A percentile compares a stretch with the other conserved stretches of the same genome.
These are phyloP conservation scores for Naganishia sp. DNA, from an alignment of 1,284 basidiomycete genomes.

Conservation along the genomic window DNA sequence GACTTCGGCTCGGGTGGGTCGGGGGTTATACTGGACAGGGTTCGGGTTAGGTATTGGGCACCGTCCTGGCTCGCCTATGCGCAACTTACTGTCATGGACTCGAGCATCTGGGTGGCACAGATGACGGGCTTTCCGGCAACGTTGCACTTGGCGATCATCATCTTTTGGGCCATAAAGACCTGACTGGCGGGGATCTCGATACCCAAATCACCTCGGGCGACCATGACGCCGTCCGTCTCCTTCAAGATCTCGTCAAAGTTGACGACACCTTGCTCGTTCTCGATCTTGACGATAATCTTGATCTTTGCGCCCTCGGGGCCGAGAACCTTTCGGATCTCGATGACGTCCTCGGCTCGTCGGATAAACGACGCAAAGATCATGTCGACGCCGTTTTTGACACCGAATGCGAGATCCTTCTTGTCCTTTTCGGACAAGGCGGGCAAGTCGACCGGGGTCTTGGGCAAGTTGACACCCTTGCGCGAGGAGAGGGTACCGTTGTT, in stretches of 20 bases:
- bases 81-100: conserved; percentile 86
- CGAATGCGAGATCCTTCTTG: conserved; percentile 90
- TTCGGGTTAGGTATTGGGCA: neutral
- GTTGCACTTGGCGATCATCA: conserved; percentile 99
- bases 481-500: conserved; percentile 94
- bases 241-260: conserved; percentile 97
- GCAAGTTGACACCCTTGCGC: conserved; percentile 98
- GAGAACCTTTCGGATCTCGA: conserved; percentile 84
- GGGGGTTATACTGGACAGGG: conserved; percentile 76
- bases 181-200: conserved; percentile 98
- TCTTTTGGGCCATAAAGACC: conserved; percentile 97
- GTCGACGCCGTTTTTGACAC: conserved; percentile 96
- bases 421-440: conserved; percentile 98
- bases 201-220: conserved; percentile 95
- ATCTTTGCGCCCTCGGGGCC: conserved; percentile 88
- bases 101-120: conserved; percentile 99
- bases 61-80: neutral
- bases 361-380: conserved; percentile 99
- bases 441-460: conserved; percentile 96
- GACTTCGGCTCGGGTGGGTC: conserved; percentile 93
- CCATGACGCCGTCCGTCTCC: conserved; percentile 96
- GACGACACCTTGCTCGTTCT: conserved; percentile 94
- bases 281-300: conserved; percentile 98
- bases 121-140: conserved; percentile 96
- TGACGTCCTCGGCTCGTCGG: conserved; percentile 86